Conservation (phyloP, 768 basidiomycete genomes). For the Lactarius vividus region DNA sequence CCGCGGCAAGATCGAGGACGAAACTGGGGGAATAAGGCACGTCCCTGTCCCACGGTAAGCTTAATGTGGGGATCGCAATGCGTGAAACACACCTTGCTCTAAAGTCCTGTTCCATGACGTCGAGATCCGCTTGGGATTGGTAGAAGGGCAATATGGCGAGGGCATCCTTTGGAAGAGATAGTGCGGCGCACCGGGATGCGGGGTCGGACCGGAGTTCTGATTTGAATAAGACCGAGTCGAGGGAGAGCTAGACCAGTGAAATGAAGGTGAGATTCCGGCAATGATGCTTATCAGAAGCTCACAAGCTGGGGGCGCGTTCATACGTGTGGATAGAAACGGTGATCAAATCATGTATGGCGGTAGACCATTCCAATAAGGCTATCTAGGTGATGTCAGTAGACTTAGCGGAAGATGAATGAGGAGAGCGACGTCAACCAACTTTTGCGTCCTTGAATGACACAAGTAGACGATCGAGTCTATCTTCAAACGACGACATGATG, state of each 20-base stretch:
- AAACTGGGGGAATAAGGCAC: constrained; percentile 95
- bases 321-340: constrained; percentile 98
- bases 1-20: constrained; percentile 72
- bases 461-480: constrained; percentile 83
- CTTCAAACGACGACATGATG: constrained; percentile 73
- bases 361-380: constrained; percentile 92
- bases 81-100: constrained; percentile 46
- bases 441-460: constrained; percentile 95
- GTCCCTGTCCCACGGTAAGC: constrained; percentile 47
- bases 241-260: constrained; percentile 48
- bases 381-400: constrained; percentile 51
- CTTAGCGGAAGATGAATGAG: constrained; percentile 12
- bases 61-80: constrained; percentile 13
- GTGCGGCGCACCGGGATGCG: constrained; percentile 78
- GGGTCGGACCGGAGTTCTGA: constrained; percentile 81
- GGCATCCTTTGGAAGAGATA: constrained; percentile 84
- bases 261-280: constrained; percentile 20
- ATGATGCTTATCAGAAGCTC: constrained; percentile 30
- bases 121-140: constrained; percentile 76
- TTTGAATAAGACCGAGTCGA: constrained; percentile 62
- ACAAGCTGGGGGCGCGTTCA: constrained; percentile 89
- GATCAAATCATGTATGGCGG: constrained; percentile 72
- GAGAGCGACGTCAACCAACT: constrained; percentile 43
- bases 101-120: constrained; percentile 72
- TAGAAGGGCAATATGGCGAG: constrained; percentile 91